Base-by-base conservation (phyloP, 23 red algal genomes). In the Gracilaria gracilis region DNA sequence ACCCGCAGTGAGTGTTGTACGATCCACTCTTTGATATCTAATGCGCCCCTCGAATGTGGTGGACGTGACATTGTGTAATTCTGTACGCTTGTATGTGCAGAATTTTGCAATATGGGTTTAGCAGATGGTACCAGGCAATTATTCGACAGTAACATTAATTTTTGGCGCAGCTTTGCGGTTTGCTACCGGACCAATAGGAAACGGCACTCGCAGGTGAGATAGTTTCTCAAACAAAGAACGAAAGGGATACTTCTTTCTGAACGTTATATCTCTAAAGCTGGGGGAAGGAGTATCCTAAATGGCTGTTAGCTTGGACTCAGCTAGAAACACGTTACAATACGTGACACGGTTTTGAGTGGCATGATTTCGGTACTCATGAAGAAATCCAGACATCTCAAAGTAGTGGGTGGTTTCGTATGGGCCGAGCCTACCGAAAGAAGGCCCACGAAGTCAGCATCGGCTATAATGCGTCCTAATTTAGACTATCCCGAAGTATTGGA, bases 301-400 rank as follows among this genome's bases (percentile, higher is more conserved):
- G 24, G 90, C 90, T n/a, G 54, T 34, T 13, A 66, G 8, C 20
- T 47, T 47, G 16, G 23, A 57, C 16, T 51, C 73, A 11, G 80
- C 62, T 12, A 76, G 48, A 38, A 39, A 85, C 61, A 61, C 58
- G 29, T 66, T 67, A 6, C 90, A 55, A 46, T 93, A 93, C 23
- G 69, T 27, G 9, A 93, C 81, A 14, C 11, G 8, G 59, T 84
- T 84, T 51, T 36, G 19, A 13, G 15, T 49, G 1, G 80, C 61
- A 23, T 83, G 24, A 61, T 86, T 59, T 1, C 23, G 24, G 38
- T 84, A 93, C 0, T 47, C 67, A 49, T 93, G 90, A 16, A 93
- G 64, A 15, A 93, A 48, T 28, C 57, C 39, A 2, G 48, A 54
- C 50, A 80, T 64, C 38, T 93, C 90, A 37, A 93, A 93, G 59